Evolutionary conservation across 768 basidiomycete genomes (phyloP).

Genomic region (Naganishia antarctica): DNA sequence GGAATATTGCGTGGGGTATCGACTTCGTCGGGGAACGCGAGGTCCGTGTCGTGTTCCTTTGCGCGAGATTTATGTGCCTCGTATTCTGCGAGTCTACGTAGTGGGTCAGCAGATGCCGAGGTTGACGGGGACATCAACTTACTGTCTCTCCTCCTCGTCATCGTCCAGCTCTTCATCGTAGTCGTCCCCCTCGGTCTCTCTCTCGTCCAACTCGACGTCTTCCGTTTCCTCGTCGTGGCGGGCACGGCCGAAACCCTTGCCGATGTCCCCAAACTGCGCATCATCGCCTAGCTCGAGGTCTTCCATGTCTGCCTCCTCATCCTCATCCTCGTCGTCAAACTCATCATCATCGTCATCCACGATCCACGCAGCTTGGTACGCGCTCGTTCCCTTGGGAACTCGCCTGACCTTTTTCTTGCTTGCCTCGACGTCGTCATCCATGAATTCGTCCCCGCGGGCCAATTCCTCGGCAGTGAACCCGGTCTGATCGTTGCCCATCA

Average conservation of each 20-base stretch:
- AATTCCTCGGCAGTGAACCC: conserved; percentile 99
- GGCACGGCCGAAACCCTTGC: conserved; percentile 35
- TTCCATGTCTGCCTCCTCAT: conserved; percentile 45
- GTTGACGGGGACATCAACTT: conserved; percentile 42
- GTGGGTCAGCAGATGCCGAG: background rate
- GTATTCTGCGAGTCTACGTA: conserved; percentile 63
- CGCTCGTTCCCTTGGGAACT: conserved; percentile 90
- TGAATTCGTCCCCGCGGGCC: conserved; percentile 52
- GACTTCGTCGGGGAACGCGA: conserved; percentile 90
- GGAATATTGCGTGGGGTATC: conserved; percentile 84
- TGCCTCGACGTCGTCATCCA: conserved; percentile 38
- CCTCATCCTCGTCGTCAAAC: conserved; percentile 55
- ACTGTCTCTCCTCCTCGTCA: conserved; percentile 84
- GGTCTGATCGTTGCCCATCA: conserved; percentile 86
- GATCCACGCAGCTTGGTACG: conserved; percentile 97
- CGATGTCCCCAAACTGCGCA: conserved; percentile 40
- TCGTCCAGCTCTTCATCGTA: conserved; percentile 55
- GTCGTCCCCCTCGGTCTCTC: conserved; percentile 51
- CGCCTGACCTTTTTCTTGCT: conserved; percentile 73
- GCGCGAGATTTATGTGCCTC: conserved; percentile 47
- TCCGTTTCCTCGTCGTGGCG: conserved; percentile 50
- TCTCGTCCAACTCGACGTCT: conserved; percentile 56
- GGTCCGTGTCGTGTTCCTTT: conserved; percentile 53
- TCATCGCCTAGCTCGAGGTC: conserved; percentile 32
- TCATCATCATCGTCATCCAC: conserved; percentile 70